Percentiles rank a stretch among this genome's conserved stretches.
phyloP scores from a whole-genome alignment of 495 filamentous ascomycete species.

The Hyaloscypha hepaticicola region DNA sequence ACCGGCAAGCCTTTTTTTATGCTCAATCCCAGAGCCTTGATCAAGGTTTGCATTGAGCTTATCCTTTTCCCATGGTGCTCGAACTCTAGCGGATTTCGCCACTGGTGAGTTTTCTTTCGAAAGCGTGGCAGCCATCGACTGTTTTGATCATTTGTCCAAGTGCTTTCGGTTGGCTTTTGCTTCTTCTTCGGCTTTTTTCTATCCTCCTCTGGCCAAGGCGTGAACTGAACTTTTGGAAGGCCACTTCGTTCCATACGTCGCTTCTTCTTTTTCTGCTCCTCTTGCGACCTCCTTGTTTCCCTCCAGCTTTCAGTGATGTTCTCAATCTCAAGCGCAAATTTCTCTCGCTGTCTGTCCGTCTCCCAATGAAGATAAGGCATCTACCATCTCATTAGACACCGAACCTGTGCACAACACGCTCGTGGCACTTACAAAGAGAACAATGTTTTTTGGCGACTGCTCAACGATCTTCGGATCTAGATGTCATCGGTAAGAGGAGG shows the following conservation, averaged over 20 bases:
- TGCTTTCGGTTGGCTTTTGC: background rate
- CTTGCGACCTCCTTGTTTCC: background rate
- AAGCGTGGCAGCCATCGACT: background rate
- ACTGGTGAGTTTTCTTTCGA: background rate
- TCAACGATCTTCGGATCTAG: constrained; percentile 4
- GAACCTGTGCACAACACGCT: no score
- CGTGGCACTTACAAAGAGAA: background rate
- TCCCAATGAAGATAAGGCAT: background rate
- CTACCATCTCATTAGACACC: no score
- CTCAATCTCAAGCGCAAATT: background rate
- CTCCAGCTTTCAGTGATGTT: background rate
- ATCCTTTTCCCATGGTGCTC: background rate
- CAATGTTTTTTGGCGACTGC: background rate
- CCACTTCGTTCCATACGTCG: no score
- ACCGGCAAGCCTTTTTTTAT: constrained; percentile 12
- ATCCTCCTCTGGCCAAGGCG: no score
- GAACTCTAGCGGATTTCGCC: background rate
- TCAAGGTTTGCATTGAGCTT: background rate
- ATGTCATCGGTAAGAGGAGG: constrained; percentile 27
- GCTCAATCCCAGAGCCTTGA: background rate
- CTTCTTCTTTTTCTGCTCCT: background rate
- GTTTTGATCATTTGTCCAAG: no score
- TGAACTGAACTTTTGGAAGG: no score
- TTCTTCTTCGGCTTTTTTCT: background rate
- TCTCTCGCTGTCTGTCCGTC: background rate